Evolutionary conservation across 2,329 filamentous ascomycete species (phyloP).

Genomic region (Coniochaeta hoffmannii): DNA sequence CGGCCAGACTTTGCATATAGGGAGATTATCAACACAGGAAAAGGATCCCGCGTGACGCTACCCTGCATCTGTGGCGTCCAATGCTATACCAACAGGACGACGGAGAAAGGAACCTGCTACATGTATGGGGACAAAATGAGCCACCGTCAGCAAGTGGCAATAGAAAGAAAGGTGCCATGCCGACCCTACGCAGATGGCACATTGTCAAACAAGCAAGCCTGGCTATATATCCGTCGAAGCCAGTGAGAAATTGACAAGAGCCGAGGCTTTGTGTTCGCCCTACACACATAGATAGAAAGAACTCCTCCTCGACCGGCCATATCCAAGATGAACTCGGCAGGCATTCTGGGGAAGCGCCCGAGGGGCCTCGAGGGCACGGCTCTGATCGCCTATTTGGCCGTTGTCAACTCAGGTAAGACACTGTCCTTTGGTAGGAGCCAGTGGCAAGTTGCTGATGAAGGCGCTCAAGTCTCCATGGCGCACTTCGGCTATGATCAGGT

Average conservation of each 20-base stretch:
- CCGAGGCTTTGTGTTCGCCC: not conserved
- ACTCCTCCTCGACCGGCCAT: not conserved
- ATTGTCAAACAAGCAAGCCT: not conserved
- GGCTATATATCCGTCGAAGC: not conserved
- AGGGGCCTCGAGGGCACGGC: not conserved
- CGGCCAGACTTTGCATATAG: not conserved
- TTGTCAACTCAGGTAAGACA: not conserved
- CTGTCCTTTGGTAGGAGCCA: not conserved
- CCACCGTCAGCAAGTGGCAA: not conserved
- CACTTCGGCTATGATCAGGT: constrained; percentile 8
- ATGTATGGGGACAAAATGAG: not conserved
- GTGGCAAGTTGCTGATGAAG: not conserved
- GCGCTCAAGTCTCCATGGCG: constrained; percentile 5
- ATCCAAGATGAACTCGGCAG: not conserved
- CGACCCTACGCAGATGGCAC: not conserved
- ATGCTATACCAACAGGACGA: not conserved
- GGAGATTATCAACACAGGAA: not conserved
- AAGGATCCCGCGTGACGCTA: not conserved
- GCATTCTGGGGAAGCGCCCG: not conserved
- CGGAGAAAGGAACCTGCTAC: not conserved
- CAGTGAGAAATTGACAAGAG: not conserved
- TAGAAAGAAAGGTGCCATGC: not conserved
- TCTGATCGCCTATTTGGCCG: not conserved
- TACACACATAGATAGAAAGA: not conserved
- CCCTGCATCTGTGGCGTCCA: not conserved